phyloP scores from a whole-genome alignment of 1,284 basidiomycete genomes.

The Amylostereum areolatum region DNA sequence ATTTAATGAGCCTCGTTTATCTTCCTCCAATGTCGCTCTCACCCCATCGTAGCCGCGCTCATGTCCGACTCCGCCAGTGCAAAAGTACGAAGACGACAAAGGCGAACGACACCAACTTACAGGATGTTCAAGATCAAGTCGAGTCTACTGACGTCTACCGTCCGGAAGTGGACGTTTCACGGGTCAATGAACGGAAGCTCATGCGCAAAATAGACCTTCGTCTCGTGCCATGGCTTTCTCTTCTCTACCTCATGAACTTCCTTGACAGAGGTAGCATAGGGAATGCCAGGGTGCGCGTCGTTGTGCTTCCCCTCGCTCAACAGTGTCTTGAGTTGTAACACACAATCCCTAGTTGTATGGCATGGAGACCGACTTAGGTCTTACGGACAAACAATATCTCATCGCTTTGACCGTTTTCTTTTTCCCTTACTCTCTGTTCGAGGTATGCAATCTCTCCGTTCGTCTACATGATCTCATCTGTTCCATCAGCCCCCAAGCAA shows the following conservation, averaged over 20 bases:
- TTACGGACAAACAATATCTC: constrained; percentile 60
- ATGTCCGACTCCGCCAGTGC: background rate
- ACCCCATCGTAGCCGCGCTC: background rate
- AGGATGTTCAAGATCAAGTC: background rate
- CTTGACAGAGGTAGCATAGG: constrained; percentile 78
- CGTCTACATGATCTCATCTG: background rate
- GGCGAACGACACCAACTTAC: background rate
- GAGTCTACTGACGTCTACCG: constrained; percentile 33
- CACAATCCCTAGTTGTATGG: constrained; percentile 41
- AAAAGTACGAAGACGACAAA: background rate
- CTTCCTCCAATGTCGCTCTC: background rate
- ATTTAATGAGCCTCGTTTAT: too few relatives aligned
- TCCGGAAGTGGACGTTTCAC: constrained; percentile 44
- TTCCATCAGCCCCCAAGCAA: constrained; percentile 28
- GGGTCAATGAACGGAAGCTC: constrained; percentile 56
- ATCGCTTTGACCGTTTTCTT: constrained; percentile 60
- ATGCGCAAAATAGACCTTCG: constrained; percentile 60
- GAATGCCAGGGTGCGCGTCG: constrained; percentile 59
- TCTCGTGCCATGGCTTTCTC: constrained; percentile 63
- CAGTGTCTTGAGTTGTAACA: background rate
- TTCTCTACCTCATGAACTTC: constrained; percentile 72
- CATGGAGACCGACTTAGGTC: constrained; percentile 46
- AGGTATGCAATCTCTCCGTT: constrained; percentile 26
- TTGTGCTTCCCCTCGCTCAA: background rate
- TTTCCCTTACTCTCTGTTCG: constrained; percentile 61